These are phyloP conservation scores for Globisporangium middletonii DNA, from an alignment of 352 stramenopile species.

Conservation along the genomic window DNA sequence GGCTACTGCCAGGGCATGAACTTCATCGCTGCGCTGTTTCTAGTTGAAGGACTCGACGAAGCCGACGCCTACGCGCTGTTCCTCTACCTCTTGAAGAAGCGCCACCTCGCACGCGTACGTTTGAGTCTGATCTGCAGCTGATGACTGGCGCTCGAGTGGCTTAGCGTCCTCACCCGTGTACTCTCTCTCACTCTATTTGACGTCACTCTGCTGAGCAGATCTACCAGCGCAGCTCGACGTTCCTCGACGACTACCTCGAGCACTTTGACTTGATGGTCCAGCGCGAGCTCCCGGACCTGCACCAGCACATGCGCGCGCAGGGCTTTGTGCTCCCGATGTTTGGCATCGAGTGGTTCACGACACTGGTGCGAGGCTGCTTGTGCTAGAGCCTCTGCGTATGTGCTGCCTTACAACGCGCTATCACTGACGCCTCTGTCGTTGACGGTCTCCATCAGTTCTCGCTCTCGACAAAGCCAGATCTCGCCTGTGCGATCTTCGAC, in stretches of 20 bases:
- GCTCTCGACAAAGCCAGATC: slow-evolving; percentile 72
- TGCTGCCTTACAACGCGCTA: not conserved
- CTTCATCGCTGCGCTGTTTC: slow-evolving; percentile 82
- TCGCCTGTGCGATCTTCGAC: slow-evolving; percentile 80
- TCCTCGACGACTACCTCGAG: slow-evolving; percentile 77
- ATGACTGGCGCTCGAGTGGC: no score
- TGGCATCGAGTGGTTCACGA: slow-evolving; percentile 87
- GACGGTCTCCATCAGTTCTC: slow-evolving; percentile 37
- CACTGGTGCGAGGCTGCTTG: slow-evolving; percentile 28
- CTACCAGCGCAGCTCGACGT: slow-evolving; percentile 78
- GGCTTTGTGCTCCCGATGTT: slow-evolving; percentile 81
- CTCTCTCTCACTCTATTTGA: not conserved
- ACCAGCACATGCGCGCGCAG: slow-evolving; percentile 49
- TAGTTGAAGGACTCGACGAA: slow-evolving; percentile 76
- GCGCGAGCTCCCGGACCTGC: slow-evolving; percentile 55
- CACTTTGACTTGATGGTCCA: slow-evolving; percentile 81
- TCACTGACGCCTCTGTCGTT: not conserved
- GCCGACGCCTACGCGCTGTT: slow-evolving; percentile 79
- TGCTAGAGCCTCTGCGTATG: not conserved
- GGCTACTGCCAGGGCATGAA: slow-evolving; percentile 89
- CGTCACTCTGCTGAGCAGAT: slow-evolving; percentile 22
- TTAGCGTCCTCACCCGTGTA: not conserved
- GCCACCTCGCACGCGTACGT: slow-evolving; percentile 51
- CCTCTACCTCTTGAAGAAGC: slow-evolving; percentile 76
- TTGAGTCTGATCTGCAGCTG: not conserved